Conservation (phyloP, 2,329 filamentous ascomycete genomes). For the Penicillium sp. region DNA sequence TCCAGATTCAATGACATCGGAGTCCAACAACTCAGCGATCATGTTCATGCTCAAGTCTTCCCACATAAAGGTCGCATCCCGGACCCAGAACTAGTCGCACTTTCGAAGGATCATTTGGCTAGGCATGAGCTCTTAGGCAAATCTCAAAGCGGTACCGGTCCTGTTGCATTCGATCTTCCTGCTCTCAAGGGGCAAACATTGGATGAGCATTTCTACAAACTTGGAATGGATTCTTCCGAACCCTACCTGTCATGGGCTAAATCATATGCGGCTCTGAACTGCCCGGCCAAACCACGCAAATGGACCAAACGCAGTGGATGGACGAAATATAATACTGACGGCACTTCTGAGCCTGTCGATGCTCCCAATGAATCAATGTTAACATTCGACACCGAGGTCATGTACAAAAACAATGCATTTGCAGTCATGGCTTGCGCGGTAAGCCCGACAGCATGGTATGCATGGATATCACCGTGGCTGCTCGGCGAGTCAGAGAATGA, state of each 20-base stretch:
- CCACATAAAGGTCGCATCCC: conserved; percentile 46
- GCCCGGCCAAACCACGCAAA: conserved; percentile 54
- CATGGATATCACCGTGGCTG: conserved; percentile 93
- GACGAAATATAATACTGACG: conserved; percentile 81
- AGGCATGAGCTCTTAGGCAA: conserved; percentile 85
- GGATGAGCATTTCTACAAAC: conserved; percentile 86
- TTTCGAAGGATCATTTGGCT: conserved; percentile 71
- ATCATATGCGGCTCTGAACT: conserved; percentile 56
- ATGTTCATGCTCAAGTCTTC: conserved; percentile 79
- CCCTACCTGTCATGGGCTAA: conserved; percentile 71
- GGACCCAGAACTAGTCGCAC: conserved; percentile 62
- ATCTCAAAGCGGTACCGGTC: conserved; percentile 64
- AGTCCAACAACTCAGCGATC: conserved; percentile 80
- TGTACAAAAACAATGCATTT: conserved; percentile 87
- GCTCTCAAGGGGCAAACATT: conserved; percentile 67
- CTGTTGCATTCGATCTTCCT: conserved; percentile 81
- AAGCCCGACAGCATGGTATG: conserved; percentile 86
- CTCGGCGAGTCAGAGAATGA: conserved; percentile 69
- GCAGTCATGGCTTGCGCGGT: conserved; percentile 95
- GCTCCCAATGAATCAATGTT: conserved; percentile 72
- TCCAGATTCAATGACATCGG: conserved; percentile 84
- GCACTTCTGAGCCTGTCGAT: conserved; percentile 61
- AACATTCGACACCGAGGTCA: conserved; percentile 90
- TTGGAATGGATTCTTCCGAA: conserved; percentile 78
- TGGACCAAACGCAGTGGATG: conserved; percentile 79